Evolutionary conservation across 495 filamentous ascomycete species (phyloP), one percentile per base, ranked within the genome.

Genomic region (Cudoniella acicularis): DNA sequence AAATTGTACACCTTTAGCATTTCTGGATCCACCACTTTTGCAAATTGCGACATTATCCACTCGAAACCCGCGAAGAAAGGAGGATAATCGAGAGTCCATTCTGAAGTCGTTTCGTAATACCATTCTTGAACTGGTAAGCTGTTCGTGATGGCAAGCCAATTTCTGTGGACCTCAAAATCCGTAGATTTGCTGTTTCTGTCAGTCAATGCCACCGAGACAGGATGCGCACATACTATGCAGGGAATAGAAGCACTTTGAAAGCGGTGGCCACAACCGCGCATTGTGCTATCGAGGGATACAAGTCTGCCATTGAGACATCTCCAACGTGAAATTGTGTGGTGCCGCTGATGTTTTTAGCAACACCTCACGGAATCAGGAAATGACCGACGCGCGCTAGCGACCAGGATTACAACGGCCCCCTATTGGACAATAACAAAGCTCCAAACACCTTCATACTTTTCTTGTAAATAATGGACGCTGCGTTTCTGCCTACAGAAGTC

Each of bases 41-140:
- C 94, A 52, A 82, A 76, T 63, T 93, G 91, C 16, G 94, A 94
- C 54, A 98, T 80, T 50, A 87, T 67, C 91, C 90, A 98, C 80
- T 98, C 94, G 73, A 98, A 97, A 63, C 85, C 91, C 49, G 94
- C 94, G 65, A 98, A 98, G 76, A 96, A 96, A 10, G 94, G 94
- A 1, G 94, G 94, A 70, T 98, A 98, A 73, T 98, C 94, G 62
- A 98, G 88, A 0, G 94, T 97, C 94, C 94, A 98, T 88, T 96
- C 88, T 10, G 94, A 98, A 1, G 92, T 95, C 78, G 90, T 88
- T 75, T 98, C 94, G 66, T 86, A 94, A 76, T 97, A 97, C 93
- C 93, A 98, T 67, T 94, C 80, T 75, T 89, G 82, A 36, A 91
- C 77, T 0, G 94, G 91, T 27, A 96, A 77, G 23, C 88, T 96